phyloP scores from a whole-genome alignment of 768 basidiomycete species.

The Boletus tylopilopsis region DNA sequence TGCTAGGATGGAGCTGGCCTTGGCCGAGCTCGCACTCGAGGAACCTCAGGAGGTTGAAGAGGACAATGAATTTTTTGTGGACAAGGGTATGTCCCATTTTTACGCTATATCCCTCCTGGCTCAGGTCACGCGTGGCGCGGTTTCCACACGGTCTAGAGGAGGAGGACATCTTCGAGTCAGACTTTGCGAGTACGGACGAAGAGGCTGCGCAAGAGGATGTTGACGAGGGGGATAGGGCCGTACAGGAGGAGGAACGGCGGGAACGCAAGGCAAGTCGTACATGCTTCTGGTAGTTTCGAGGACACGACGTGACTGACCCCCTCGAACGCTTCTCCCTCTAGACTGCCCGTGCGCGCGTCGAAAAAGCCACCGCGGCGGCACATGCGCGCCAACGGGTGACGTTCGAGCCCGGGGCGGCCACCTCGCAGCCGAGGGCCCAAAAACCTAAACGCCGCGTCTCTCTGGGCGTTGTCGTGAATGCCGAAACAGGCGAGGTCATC shows the following conservation, averaged over 20 bases:
- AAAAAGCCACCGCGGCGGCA: constrained; percentile 62
- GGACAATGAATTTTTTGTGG: constrained; percentile 66
- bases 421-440: constrained; percentile 29
- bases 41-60: constrained; percentile 60
- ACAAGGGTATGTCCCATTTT: constrained; percentile 46
- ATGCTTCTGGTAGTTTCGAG: not conserved
- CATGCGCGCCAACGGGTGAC: constrained; percentile 64
- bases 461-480: constrained; percentile 51
- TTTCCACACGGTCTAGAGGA: constrained; percentile 50
- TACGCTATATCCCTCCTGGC: not conserved
- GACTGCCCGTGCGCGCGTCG: constrained; percentile 54
- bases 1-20: constrained; percentile 68
- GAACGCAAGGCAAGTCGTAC: constrained; percentile 23
- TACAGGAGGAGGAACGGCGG: constrained; percentile 57
- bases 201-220: constrained; percentile 49
- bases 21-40: constrained; percentile 53
- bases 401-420: constrained; percentile 53
- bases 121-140: not conserved
- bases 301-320: too few species aligned
- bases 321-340: constrained; percentile 20
- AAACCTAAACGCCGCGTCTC: constrained; percentile 48
- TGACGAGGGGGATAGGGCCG: constrained; percentile 53
- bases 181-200: constrained; percentile 85
- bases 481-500: constrained; percentile 58
- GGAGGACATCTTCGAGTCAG: constrained; percentile 76